These are phyloP conservation scores for Dictyophora rubrovolvata DNA, from an alignment of 768 basidiomycete genomes.

Conservation along the genomic window DNA sequence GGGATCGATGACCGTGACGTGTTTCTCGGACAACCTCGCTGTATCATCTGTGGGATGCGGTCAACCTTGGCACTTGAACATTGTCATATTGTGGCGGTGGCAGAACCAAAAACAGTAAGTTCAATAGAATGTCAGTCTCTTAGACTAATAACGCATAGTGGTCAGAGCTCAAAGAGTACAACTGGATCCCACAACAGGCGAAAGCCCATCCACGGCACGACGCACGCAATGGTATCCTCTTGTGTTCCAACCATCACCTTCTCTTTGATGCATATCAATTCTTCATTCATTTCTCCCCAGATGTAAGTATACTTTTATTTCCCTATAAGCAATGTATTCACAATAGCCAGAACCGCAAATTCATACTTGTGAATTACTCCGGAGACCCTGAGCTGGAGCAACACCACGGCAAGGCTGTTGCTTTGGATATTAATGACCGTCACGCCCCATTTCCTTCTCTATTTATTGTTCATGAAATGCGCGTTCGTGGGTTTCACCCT, in stretches of 20 bases:
- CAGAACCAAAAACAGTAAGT: not conserved
- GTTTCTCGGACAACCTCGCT: not conserved
- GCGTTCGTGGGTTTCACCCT: slow-evolving; percentile 23
- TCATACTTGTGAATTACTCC: slow-evolving; percentile 25
- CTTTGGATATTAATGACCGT: slow-evolving; percentile 21
- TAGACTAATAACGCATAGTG: not conserved
- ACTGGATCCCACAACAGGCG: not conserved
- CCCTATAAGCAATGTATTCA: not conserved
- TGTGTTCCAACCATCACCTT: not conserved
- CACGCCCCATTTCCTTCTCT: slow-evolving; percentile 23
- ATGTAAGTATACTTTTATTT: not conserved
- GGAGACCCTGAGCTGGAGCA: slow-evolving; percentile 6
- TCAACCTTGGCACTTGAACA: not conserved
- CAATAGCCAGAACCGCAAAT: slow-evolving; percentile 13
- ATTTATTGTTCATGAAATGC: slow-evolving; percentile 28
- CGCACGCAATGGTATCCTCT: not conserved
- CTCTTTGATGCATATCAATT: not conserved
- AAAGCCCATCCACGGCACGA: not conserved
- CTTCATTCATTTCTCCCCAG: not conserved
- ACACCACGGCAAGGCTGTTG: slow-evolving; percentile 26
- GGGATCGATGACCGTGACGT: not conserved
- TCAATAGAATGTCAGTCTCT: not conserved
- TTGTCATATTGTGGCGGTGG: not conserved
- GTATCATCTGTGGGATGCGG: not conserved
- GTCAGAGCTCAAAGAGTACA: not conserved